Evolutionary conservation across 2,329 filamentous ascomycete species (phyloP), one percentile per base, ranked within the genome.

Genomic region (Hymenoscyphus albidus): DNA sequence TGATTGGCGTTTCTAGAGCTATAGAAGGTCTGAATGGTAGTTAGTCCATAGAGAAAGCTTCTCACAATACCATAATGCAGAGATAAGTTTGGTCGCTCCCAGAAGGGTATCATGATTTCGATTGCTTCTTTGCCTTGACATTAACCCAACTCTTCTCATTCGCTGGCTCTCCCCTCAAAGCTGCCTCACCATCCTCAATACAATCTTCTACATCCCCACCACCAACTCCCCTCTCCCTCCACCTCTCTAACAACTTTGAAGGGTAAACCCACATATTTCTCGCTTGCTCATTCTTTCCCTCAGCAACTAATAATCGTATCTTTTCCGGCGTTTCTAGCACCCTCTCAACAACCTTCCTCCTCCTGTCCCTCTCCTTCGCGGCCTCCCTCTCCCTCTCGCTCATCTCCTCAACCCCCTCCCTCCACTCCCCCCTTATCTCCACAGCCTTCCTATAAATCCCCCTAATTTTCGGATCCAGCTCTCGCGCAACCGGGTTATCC

Each of bases 401-500:
- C 91, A 76, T 44, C 74, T 73, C 64, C 82, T 80, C 69, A 93
- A 73, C 44, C 27, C 64, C 63, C 48, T 63, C 67, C 62, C 67
- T 70, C 64, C 75, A 66, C 35, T 72, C 71, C 61, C 58, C 65
- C 66, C 69, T 73, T 16, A 74, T 68, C 58, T 39, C 65, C 65
- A 68, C 70, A 5, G 73, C 71, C 54, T 67, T 68, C 60, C 68
- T 82, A 71, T 91, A 91, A 70, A 94, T 92, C 68, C 91, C 88
- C 2, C 85, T 84, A 59, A 94, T 90, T 44, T 90, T 90, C 2
- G 88, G 87, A 69, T 90, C 87, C 44, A 94, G 81, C 60, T 88
- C 92, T 57, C 86, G 87, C 1, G 89, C 89, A 76, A 90, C 1
- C 22, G 90, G 89, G 65, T 89, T 89, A 58, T 93, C 75, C 3